phyloP scores from a whole-genome alignment of 2,329 filamentous ascomycete genomes.

The Harringtonia lauricola region DNA sequence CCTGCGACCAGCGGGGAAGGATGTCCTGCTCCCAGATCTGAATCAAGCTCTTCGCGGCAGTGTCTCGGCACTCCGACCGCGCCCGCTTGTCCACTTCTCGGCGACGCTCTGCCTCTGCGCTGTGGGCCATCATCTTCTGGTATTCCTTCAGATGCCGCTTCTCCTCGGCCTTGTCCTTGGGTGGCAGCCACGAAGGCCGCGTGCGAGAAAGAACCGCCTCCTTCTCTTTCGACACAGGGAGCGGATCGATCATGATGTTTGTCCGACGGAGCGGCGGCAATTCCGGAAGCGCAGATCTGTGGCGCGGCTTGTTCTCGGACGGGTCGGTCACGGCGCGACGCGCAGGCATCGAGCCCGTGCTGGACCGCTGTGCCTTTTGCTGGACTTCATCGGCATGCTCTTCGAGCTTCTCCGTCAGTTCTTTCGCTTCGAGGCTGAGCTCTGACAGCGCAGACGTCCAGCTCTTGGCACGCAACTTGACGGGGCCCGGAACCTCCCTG shows the following conservation, averaged over 20 bases:
- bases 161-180: constrained; percentile 85
- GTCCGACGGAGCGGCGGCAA: constrained; percentile 59
- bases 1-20: constrained; percentile 62
- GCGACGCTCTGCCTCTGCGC: constrained; percentile 47
- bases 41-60: constrained; percentile 40
- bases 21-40: constrained; percentile 67
- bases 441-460: constrained; percentile 63
- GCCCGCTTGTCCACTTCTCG: constrained; percentile 41
- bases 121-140: constrained; percentile 67
- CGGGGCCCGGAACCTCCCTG: constrained; percentile 26
- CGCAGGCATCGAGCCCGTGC: constrained; percentile 24
- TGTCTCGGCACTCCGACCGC: constrained; percentile 43
- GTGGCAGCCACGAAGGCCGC: constrained; percentile 73
- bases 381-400: constrained; percentile 59
- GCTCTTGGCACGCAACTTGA: constrained; percentile 53
- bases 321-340: constrained; percentile 20
- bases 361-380: constrained; percentile 26
- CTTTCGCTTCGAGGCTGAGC: constrained; percentile 61
- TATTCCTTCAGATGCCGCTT: constrained; percentile 78
- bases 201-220: constrained; percentile 73
- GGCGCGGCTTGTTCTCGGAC: constrained; percentile 37
- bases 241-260: constrained; percentile 74
- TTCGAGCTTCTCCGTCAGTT: constrained; percentile 69
- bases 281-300: constrained; percentile 58
- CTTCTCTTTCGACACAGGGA: constrained; percentile 78